Conservation (phyloP, 306 rosid species). For the Morella rubra region DNA sequence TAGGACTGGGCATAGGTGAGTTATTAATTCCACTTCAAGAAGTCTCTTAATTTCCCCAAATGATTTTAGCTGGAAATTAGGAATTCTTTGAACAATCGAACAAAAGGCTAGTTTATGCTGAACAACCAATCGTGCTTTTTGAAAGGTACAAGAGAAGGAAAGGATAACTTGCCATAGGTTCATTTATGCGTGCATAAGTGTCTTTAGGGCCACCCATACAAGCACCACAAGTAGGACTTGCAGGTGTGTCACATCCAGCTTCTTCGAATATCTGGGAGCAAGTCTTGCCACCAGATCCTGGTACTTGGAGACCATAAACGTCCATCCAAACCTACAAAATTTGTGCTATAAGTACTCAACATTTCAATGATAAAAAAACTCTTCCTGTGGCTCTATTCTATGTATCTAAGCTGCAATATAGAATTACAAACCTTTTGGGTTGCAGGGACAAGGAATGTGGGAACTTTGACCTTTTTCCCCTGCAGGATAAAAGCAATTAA, state of each 20-base stretch:
- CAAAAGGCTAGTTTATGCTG: conserved; percentile 11
- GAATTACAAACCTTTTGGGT: conserved; percentile 79
- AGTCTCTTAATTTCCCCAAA: conserved; percentile 5
- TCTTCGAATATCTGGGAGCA: conserved; percentile 98
- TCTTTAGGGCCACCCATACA: conserved; percentile 98
- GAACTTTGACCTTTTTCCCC: conserved; percentile 93
- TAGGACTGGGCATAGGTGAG: background rate
- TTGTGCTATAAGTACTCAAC: conserved; percentile 5
- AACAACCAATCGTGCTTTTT: conserved; percentile 1
- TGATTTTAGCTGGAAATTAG: conserved; percentile 1
- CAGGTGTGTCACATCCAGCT: conserved; percentile 99
- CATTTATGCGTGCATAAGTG: conserved; percentile 88
- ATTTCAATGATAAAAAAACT: conserved; percentile 15
- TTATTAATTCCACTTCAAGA: background rate
- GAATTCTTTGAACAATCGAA: background rate
- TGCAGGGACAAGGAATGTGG: conserved; percentile 98
- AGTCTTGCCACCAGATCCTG: conserved; percentile 94
- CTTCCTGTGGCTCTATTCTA: conserved; percentile 12
- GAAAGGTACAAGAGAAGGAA: conserved; percentile 9
- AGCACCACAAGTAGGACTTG: conserved; percentile 95
- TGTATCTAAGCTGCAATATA: background rate
- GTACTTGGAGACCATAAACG: conserved; percentile 67
- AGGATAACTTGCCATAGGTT: conserved; percentile 61
- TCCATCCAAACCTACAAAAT: conserved; percentile 90
- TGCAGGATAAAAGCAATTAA: conserved; percentile 36